Conservation (phyloP, 495 filamentous ascomycete species). For the Platismatia glauca region DNA sequence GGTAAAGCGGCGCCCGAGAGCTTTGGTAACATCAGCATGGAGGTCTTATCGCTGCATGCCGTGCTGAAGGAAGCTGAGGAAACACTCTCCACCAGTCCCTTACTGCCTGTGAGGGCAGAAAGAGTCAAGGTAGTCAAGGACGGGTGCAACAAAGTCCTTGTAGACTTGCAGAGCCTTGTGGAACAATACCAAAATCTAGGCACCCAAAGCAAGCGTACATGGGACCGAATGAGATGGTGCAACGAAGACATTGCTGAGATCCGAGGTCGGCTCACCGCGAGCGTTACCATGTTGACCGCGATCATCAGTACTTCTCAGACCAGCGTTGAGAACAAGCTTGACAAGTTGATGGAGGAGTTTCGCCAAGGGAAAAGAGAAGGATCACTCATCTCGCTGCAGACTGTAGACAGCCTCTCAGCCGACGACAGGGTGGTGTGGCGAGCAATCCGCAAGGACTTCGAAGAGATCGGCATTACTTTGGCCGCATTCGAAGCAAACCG, state of each 20-base stretch:
- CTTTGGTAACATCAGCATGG: conserved; percentile 29
- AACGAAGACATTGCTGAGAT: conserved; percentile 29
- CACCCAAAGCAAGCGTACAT: conserved; percentile 30
- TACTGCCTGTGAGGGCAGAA: conserved; percentile 19
- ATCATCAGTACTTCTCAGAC: conserved; percentile 27
- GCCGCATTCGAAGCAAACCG: conserved; percentile 29
- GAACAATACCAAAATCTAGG: conserved; percentile 30
- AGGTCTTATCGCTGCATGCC: conserved; percentile 32
- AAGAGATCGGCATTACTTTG: conserved; percentile 31
- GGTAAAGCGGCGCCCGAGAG: conserved; percentile 29
- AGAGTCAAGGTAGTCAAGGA: conserved; percentile 25
- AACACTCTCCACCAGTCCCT: conserved; percentile 17
- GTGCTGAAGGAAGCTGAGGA: conserved; percentile 33
- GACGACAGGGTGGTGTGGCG: conserved; percentile 29
- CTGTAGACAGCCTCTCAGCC: conserved; percentile 27
- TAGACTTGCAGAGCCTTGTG: conserved; percentile 27
- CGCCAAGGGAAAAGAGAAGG: conserved; percentile 27
- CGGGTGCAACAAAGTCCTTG: conserved; percentile 26
- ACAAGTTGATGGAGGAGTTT: conserved; percentile 32
- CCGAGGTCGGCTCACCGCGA: conserved; percentile 26
- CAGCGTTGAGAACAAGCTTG: conserved; percentile 29
- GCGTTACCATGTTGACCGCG: conserved; percentile 26
- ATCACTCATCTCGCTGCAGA: conserved; percentile 23
- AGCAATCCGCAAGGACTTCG: conserved; percentile 30
- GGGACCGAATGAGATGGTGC: conserved; percentile 33